These are phyloP conservation scores for Fusarium guadeloupense DNA, from an alignment of 2,329 filamentous ascomycete species.

Conservation along the genomic window DNA sequence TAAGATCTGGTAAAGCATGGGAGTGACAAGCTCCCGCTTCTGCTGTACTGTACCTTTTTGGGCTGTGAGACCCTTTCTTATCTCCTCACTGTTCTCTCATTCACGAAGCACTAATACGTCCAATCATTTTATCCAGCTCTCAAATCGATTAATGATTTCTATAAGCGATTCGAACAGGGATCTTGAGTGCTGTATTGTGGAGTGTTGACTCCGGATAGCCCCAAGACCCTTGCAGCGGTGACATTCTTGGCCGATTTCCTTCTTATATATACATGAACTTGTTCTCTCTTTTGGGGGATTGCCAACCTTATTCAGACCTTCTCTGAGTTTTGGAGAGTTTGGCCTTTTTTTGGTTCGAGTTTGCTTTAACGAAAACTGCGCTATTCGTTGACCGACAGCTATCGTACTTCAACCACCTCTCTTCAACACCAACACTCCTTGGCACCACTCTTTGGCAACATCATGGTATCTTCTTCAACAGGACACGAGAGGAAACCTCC, in stretches of 20 bases:
- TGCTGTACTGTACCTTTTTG: background rate
- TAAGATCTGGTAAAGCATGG: too few species aligned
- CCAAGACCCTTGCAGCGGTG: conserved; percentile 19
- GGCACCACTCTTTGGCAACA: background rate
- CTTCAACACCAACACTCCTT: background rate
- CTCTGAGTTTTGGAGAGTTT: background rate
- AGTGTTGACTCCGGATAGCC: conserved; percentile 1
- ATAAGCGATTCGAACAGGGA: conserved; percentile 6
- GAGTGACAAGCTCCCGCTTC: background rate
- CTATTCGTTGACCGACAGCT: conserved; percentile 2
- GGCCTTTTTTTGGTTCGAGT: background rate
- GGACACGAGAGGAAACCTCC: conserved; percentile 13
- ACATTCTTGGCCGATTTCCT: conserved; percentile 9
- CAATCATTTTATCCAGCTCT: background rate
- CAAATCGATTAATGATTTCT: background rate
- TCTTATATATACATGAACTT: conserved; percentile 9
- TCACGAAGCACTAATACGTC: background rate
- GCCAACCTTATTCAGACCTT: background rate
- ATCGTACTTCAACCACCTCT: background rate
- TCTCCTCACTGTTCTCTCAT: conserved; percentile 3
- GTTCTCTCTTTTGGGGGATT: background rate
- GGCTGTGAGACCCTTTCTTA: background rate
- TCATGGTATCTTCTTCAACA: conserved; percentile 23
- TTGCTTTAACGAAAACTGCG: background rate
- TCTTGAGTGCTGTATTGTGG: conserved; percentile 10